These are phyloP conservation scores for Cyberlindnera subsufficiens DNA, from an alignment of 805 yeast genomes.

Conservation along the genomic window DNA sequence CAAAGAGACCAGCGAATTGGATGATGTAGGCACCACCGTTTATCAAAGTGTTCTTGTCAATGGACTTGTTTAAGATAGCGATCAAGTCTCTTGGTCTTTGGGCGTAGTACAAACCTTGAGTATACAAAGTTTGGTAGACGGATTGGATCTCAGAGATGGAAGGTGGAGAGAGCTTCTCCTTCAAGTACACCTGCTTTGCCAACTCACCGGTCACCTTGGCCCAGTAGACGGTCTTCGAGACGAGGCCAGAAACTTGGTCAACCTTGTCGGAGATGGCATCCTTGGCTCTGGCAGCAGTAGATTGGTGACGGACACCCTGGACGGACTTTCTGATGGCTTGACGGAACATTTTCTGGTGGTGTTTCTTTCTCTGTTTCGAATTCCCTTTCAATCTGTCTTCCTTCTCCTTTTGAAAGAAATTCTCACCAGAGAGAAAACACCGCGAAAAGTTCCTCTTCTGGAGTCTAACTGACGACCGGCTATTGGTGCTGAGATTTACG, in stretches of 20 bases:
- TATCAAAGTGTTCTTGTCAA: constrained; percentile 51
- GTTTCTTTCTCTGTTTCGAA: neutral
- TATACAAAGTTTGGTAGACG: constrained; percentile 55
- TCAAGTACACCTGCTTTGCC: constrained; percentile 64
- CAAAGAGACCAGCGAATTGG: constrained; percentile 86
- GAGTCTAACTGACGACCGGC: neutral
- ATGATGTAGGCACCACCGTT: constrained; percentile 71
- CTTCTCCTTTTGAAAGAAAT: neutral
- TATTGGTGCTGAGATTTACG: constrained; percentile 1
- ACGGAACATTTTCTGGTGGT: constrained; percentile 17
- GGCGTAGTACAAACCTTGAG: constrained; percentile 35
- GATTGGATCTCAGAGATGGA: constrained; percentile 66
- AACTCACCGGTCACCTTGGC: constrained; percentile 49
- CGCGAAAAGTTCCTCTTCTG: constrained; percentile 2
- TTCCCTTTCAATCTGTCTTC: neutral
- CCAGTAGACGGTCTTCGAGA: constrained; percentile 73
- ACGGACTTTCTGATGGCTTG: constrained; percentile 20
- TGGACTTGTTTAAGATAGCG: constrained; percentile 34
- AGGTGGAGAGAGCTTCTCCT: constrained; percentile 95
- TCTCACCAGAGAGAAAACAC: neutral
- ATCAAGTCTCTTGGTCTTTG: constrained; percentile 59
- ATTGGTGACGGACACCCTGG: constrained; percentile 27
- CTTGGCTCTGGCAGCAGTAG: constrained; percentile 28
- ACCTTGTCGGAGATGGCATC: constrained; percentile 30
- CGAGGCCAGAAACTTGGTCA: constrained; percentile 30